A percentile compares a stretch with the other conserved stretches of the same genome.
Evolutionary conservation across 345 rosid genomes (phyloP).

Genomic region (Sisymbrium irio): DNA sequence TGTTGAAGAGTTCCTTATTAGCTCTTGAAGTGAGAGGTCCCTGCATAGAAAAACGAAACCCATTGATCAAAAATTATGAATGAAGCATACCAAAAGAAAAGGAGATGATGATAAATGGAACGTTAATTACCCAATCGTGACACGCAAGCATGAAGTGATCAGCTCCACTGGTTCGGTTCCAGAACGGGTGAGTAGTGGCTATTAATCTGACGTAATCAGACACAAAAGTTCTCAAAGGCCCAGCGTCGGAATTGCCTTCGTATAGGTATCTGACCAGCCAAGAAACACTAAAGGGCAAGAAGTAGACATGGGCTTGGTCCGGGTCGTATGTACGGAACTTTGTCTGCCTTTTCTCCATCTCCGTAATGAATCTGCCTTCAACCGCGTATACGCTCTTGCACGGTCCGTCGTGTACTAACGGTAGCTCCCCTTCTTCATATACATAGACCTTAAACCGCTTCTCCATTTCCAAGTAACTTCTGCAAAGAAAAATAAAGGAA

Average conservation of each 20-base stretch:
- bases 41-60: conserved; percentile 32
- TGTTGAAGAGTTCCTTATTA: conserved; percentile 45
- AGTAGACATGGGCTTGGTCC: conserved; percentile 61
- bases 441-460: conserved; percentile 82
- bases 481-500: neutral
- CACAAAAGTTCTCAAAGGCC: conserved; percentile 54
- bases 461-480: conserved; percentile 91
- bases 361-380: conserved; percentile 85
- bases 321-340: conserved; percentile 61
- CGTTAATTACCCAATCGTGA: conserved; percentile 68
- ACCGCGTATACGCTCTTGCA: conserved; percentile 74
- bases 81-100: neutral
- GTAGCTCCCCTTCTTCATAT: conserved; percentile 75
- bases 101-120: too few relatives aligned
- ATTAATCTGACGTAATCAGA: conserved; percentile 62
- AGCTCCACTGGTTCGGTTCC: conserved; percentile 76
- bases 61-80: neutral
- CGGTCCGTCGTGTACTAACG: conserved; percentile 79
- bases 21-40: conserved; percentile 72
- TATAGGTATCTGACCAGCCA: conserved; percentile 74
- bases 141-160: conserved; percentile 93
- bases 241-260: conserved; percentile 32
- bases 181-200: conserved; percentile 65
- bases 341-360: conserved; percentile 54
- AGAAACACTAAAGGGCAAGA: conserved; percentile 81